A percentile compares a stretch with the other conserved stretches of the same genome.
Conservation (phyloP, 371 early-diverging fungal species). For the Haplosporangium sp. region DNA sequence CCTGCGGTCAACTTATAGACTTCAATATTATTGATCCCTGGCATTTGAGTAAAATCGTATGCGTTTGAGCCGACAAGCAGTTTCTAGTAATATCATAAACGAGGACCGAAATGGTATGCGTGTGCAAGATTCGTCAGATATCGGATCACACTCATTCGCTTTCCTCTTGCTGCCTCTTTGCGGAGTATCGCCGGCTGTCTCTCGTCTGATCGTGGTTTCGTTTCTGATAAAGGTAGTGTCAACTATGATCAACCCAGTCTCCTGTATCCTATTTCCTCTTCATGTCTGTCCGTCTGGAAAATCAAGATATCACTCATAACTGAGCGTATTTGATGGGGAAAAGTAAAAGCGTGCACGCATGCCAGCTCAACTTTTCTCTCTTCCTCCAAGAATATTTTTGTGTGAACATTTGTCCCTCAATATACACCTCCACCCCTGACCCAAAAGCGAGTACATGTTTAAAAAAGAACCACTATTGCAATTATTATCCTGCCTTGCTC, state of each 20-base stretch:
- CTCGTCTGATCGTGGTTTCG: too few relatives aligned
- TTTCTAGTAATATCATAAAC: conserved; percentile 23
- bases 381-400: too few relatives aligned
- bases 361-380: too few relatives aligned
- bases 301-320: too few relatives aligned
- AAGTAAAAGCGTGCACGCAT: too few relatives aligned
- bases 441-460: too few relatives aligned
- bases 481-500: too few relatives aligned
- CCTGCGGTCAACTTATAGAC: conserved; percentile 31
- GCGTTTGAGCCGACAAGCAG: conserved; percentile 33
- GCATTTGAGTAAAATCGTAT: conserved; percentile 34
- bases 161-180: too few relatives aligned
- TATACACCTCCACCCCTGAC: too few relatives aligned
- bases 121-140: neutral
- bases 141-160: neutral
- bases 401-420: neutral
- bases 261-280: neutral
- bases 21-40: conserved; percentile 33
- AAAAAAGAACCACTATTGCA: neutral
- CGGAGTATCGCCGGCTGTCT: too few relatives aligned
- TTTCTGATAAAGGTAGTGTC: neutral
- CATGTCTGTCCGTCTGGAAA: neutral
- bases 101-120: neutral
- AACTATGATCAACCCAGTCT: neutral
- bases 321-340: too few relatives aligned